Base-by-base conservation (phyloP, 768 basidiomycete genomes). In the Floccularia luteovirens region DNA sequence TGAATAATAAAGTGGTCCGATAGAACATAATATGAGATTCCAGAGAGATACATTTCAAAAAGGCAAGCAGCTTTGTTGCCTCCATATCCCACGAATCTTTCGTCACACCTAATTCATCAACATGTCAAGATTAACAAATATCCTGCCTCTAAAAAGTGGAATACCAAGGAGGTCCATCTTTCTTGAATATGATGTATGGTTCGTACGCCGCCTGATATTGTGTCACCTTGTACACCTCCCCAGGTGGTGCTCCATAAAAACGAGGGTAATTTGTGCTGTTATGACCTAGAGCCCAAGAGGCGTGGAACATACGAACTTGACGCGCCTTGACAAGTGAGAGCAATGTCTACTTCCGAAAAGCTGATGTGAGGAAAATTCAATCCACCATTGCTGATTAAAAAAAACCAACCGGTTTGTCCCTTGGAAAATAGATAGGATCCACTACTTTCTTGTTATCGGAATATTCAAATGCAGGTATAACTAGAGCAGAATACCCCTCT, bases 51-150 rank as follows among this genome's bases (percentile, higher is more conserved):
- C 77, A 93, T 87, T 57, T 90, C 90, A 54, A 84, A 91, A 25
- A 91, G 69, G 54, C 90, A 92, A 7, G 91, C 90, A 1, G 90
- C 90, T 58, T 93, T 93, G 67, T 93, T 93, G 1, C 80, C 88
- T 3, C 90, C 90, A 56, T 92, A 92, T 1, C 90, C 90, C 33
- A 90, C 72, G 52, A 93, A 93, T 24, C 89, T 75, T 55, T 91
- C 89, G 50, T 92, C 89, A 51, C 90, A 92, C 88, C 88, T 90
- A 42, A 20, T 32, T 25, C 39, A 19, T 43, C 25, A 49, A 36
- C 20, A n/a, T 23, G 24, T 14, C 7, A 25, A 25, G 32, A 36
- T 17, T 19, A 32, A 32, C 33, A 41, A 14, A n/a, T 31, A 35
- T 43, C 5, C 38, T 24, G 2, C 11, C 10, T 22, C 34, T 33